phyloP scores from a whole-genome alignment of 208 protist genomes.

The Trypanosoma melophagium region DNA sequence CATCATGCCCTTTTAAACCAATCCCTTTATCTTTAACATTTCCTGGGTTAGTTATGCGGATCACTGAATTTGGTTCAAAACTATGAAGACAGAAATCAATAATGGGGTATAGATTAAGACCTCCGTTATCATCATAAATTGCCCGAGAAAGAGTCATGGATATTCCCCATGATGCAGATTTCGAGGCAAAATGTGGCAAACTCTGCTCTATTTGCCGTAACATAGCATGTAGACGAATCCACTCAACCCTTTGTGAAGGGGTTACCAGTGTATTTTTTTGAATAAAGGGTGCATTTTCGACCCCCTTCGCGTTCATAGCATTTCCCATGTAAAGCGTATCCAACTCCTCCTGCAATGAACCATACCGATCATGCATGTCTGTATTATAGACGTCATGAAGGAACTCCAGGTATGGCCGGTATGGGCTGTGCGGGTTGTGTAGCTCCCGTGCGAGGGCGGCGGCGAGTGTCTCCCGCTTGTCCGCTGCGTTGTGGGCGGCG shows the following conservation, averaged over 20 bases:
- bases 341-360: conserved; percentile 39
- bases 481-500: background rate
- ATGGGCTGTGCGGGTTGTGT: conserved; percentile 56
- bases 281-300: conserved; percentile 77
- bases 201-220: conserved; percentile 74
- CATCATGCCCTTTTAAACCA: conserved; percentile 41
- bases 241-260: conserved; percentile 57
- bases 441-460: conserved; percentile 66
- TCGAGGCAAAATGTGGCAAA: conserved; percentile 79
- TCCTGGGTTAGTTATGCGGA: conserved; percentile 3
- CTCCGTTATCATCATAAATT: conserved; percentile 51
- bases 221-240: conserved; percentile 53
- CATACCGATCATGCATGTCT: conserved; percentile 22
- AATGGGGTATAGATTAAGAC: conserved; percentile 63
- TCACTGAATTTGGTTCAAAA: conserved; percentile 50
- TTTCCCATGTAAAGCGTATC: conserved; percentile 81
- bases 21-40: background rate
- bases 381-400: conserved; percentile 80
- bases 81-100: conserved; percentile 85
- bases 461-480: conserved; percentile 43
- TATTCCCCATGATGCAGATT: conserved; percentile 70
- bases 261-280: conserved; percentile 39
- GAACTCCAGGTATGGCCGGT: conserved; percentile 78
- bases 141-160: conserved; percentile 76
- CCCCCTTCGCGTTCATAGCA: conserved; percentile 51